These are phyloP conservation scores for Ammopiptanthus mongolicus DNA, from an alignment of 306 rosid genomes.

Conservation along the genomic window DNA sequence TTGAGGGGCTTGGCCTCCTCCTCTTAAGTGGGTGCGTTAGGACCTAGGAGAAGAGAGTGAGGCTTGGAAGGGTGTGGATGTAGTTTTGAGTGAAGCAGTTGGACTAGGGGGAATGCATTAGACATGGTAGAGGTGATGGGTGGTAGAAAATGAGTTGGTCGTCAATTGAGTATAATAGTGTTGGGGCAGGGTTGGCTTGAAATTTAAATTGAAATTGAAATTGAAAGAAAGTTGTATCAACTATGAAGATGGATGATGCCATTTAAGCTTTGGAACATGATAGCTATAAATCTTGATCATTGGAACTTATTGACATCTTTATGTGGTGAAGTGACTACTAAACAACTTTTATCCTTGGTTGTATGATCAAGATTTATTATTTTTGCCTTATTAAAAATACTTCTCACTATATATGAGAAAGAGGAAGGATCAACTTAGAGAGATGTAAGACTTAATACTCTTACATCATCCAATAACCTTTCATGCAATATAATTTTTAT, in stretches of 20 bases:
- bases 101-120: conserved; percentile 9
- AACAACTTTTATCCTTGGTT: too few species aligned
- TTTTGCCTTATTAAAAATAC: too few species aligned
- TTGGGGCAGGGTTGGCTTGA: conserved; percentile 14
- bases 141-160: conserved; percentile 11
- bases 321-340: too few species aligned
- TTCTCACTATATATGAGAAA: too few species aligned
- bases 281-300: too few species aligned
- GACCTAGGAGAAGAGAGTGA: conserved; percentile 39
- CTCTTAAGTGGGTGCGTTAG: conserved; percentile 41
- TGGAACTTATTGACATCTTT: too few species aligned
- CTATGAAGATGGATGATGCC: conserved; percentile 45
- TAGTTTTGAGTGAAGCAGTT: conserved; percentile 13
- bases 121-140: neutral
- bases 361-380: too few species aligned
- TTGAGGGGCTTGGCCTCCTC: conserved; percentile 41
- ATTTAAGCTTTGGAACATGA: neutral
- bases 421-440: too few species aligned
- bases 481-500: too few species aligned
- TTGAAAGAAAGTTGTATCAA: conserved; percentile 17
- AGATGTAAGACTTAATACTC: too few species aligned
- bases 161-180: conserved; percentile 17
- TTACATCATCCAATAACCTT: too few species aligned
- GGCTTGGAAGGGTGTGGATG: neutral
- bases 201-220: neutral